These are phyloP conservation scores for Talaromyces sp. DNA, from an alignment of 2,329 filamentous ascomycete species.

Conservation along the genomic window DNA sequence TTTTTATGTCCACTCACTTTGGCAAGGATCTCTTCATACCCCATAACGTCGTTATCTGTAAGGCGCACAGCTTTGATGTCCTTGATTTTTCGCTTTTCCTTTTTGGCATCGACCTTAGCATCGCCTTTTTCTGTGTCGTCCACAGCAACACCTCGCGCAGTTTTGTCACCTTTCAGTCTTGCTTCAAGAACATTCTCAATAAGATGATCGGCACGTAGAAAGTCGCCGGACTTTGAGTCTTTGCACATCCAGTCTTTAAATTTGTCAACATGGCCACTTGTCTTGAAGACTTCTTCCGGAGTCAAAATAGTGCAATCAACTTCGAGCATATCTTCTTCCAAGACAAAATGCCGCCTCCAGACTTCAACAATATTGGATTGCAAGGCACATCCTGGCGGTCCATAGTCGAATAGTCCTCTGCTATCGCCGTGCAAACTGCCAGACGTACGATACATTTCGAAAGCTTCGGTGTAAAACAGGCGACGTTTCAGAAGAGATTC, in stretches of 20 bases:
- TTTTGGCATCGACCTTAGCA: conserved; percentile 76
- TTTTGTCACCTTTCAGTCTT: conserved; percentile 82
- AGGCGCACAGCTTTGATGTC: conserved; percentile 75
- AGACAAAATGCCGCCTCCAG: conserved; percentile 90
- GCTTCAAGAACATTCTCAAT: conserved; percentile 90
- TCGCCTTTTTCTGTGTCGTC: conserved; percentile 56
- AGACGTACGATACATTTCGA: conserved; percentile 71
- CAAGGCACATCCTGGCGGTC: conserved; percentile 78
- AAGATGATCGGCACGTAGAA: conserved; percentile 91
- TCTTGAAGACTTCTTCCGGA: conserved; percentile 89
- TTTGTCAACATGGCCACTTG: conserved; percentile 92
- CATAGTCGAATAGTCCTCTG: conserved; percentile 86
- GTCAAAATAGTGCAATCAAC: conserved; percentile 92
- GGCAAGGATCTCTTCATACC: conserved; percentile 88
- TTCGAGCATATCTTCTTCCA: conserved; percentile 93
- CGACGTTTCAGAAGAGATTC: conserved; percentile 83
- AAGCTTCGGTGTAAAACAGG: conserved; percentile 90
- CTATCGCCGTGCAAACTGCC: conserved; percentile 56
- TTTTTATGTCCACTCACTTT: conserved; percentile 34
- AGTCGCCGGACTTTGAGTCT: conserved; percentile 94
- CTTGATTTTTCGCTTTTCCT: conserved; percentile 74
- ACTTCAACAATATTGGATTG: conserved; percentile 82
- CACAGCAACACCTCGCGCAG: conserved; percentile 63
- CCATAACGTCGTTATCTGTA: conserved; percentile 75
- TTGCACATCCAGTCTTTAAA: conserved; percentile 99